Evolutionary conservation across 2,329 filamentous ascomycete genomes (phyloP).

Genomic region (Harringtonia aguacate): DNA sequence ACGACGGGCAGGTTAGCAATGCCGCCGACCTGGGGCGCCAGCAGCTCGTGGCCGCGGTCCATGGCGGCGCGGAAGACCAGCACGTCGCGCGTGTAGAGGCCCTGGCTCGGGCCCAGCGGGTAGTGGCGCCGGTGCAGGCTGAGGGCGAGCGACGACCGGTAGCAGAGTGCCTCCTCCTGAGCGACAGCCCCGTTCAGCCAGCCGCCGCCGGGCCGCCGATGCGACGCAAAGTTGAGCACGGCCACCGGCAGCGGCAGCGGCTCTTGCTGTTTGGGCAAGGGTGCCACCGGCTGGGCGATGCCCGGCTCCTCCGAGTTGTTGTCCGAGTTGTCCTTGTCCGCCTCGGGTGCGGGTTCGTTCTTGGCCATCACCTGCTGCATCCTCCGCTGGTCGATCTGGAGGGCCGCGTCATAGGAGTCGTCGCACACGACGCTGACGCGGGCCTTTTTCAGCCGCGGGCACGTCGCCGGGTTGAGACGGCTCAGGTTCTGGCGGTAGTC

Average conservation of each 20-base stretch:
- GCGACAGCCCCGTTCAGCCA: conserved; percentile 51
- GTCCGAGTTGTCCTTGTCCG: too few relatives aligned
- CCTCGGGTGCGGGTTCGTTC: too few relatives aligned
- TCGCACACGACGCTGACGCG: conserved; percentile 39
- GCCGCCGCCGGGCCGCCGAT: conserved; percentile 48
- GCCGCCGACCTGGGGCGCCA: conserved; percentile 3
- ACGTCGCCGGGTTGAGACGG: conserved; percentile 26
- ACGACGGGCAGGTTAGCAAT: conserved; percentile 38
- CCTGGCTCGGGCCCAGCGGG: conserved; percentile 12
- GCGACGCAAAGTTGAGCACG: conserved; percentile 57
- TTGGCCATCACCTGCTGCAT: too few relatives aligned
- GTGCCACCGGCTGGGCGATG: too few relatives aligned
- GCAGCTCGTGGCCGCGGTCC: conserved; percentile 7
- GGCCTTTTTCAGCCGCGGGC: conserved; percentile 26
- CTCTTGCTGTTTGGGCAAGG: not conserved
- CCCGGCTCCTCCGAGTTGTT: too few relatives aligned
- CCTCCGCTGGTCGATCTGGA: conserved; percentile 18
- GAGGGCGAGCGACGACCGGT: conserved; percentile 43
- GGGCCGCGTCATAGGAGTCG: conserved; percentile 47
- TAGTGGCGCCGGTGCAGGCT: conserved; percentile 27
- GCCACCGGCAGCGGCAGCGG: conserved; percentile 15
- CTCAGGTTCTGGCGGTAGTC: conserved; percentile 13
- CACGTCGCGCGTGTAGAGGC: conserved; percentile 21
- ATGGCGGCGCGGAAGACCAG: conserved; percentile 17
- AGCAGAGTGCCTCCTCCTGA: conserved; percentile 61